Conservation (phyloP, 1,139 yeast species). For the Zhuliangozyma blackwelliae region DNA sequence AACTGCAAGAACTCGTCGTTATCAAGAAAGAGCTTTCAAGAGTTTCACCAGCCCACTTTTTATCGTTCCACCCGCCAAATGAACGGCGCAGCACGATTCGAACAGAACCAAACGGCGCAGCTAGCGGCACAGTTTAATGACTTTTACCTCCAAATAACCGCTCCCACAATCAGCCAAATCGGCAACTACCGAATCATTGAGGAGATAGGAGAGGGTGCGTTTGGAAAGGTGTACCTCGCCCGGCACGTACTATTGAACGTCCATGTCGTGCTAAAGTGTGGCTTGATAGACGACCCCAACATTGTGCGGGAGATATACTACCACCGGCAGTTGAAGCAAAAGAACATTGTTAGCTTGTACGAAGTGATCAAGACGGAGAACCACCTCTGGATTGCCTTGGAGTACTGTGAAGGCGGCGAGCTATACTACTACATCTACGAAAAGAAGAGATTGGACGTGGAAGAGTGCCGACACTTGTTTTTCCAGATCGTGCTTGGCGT, state of each 20-base stretch:
- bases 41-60: too few relatives aligned
- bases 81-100: constrained; percentile 11
- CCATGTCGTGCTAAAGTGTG: constrained; percentile 83
- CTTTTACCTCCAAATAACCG: constrained; percentile 53
- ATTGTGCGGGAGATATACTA: constrained; percentile 91
- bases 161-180: constrained; percentile 52
- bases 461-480: constrained; percentile 58
- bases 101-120: constrained; percentile 35
- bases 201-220: constrained; percentile 85
- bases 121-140: constrained; percentile 63
- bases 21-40: too few relatives aligned
- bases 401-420: constrained; percentile 89
- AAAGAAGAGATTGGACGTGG: constrained; percentile 47
- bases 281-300: constrained; percentile 78
- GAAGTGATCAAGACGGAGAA: constrained; percentile 82
- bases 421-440: constrained; percentile 69
- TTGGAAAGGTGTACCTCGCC: constrained; percentile 88
- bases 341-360: constrained; percentile 77
- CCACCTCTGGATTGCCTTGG: constrained; percentile 81
- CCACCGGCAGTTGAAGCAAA: constrained; percentile 79
- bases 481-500: constrained; percentile 81
- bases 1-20: too few relatives aligned
- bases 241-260: constrained; percentile 66
- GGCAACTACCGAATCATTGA: constrained; percentile 72
- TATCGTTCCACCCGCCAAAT: background rate